phyloP scores from a whole-genome alignment of 768 basidiomycete genomes.

The Cystobasidium onofrii region DNA sequence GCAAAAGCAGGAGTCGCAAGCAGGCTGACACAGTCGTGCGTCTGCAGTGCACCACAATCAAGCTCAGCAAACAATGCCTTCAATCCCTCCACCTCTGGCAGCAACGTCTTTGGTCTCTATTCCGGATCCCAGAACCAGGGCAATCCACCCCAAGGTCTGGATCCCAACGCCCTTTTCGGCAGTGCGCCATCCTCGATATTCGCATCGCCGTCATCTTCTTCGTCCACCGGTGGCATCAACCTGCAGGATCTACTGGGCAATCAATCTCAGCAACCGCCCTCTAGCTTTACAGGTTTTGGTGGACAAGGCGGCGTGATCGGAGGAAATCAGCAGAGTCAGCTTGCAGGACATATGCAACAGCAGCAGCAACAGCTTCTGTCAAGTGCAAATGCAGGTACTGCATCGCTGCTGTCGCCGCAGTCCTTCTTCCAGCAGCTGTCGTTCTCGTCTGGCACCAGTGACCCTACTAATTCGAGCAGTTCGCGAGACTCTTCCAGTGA shows the following conservation, averaged over 20 bases:
- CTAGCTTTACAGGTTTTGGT: neutral
- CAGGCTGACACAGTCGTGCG: neutral
- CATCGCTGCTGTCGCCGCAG: neutral
- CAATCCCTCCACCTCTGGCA: neutral
- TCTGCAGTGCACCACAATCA: neutral
- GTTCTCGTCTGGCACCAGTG: conserved; percentile 5
- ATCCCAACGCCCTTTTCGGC: neutral
- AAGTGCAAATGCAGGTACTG: neutral
- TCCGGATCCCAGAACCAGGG: neutral
- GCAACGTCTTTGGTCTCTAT: neutral
- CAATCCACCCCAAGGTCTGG: neutral
- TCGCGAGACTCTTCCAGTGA: conserved; percentile 15
- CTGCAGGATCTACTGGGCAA: neutral
- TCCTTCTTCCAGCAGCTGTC: conserved; percentile 6
- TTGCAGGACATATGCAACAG: neutral
- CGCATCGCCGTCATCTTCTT: neutral
- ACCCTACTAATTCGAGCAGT: conserved; percentile 11
- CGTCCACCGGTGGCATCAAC: neutral
- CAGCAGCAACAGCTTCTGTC: conserved; percentile 7
- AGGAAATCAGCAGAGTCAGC: neutral
- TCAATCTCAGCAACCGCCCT: neutral
- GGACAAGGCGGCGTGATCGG: neutral
- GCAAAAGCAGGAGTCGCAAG: neutral
- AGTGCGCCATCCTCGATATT: neutral
- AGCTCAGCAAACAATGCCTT: neutral